Evolutionary conservation across 345 rosid genomes (phyloP), one percentile per base, ranked within the genome.

Genomic region (Clarkia xantiana): DNA sequence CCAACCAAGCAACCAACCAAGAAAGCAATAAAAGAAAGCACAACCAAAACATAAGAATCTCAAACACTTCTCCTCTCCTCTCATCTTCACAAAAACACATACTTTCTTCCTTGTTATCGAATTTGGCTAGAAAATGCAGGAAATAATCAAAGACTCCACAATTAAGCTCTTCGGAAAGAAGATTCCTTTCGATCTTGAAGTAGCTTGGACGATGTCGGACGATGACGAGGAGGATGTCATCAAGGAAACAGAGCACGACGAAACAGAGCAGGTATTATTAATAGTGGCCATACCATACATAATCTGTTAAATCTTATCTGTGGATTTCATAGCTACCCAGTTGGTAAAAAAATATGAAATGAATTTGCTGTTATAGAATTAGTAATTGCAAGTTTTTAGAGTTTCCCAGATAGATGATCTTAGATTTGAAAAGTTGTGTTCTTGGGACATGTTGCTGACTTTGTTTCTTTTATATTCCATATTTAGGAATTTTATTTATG

Each of bases 91-190:
- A 10, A 2, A 22, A 22, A 22, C 3, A 22, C 25, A 22, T 22
- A 22, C 10, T 20, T 13, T 56, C 55, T 63, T 45, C 36, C 13
- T 16, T 7, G 49, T 36, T 64, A n/a, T n/a, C n/a, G n/a, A n/a
- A n/a, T 64, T 69, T 45, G 11, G 49, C 64, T 9, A 54, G 64
- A 60, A 71, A 69, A 82, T 76, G 83, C 64, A 47, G 41, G 70
- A 68, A 49, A 78, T 29, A 5, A 29, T 11, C 65, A 67, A 66
- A 57, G 82, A 83, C 55, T 71, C 85, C 3, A 77, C 81, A 48
- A 76, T 87, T 65, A 84, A 52, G 75, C 90, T 87, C 70, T 87
- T 87, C 59, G 94, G 96, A 0, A 77, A 44, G 76, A 84, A 73
- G 52, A 81, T 87, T 42, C 69, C 74, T 41, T 61, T 86, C 0